Base-by-base conservation (phyloP, 495 filamentous ascomycete species). In the Staphylotrichum longicolle region DNA sequence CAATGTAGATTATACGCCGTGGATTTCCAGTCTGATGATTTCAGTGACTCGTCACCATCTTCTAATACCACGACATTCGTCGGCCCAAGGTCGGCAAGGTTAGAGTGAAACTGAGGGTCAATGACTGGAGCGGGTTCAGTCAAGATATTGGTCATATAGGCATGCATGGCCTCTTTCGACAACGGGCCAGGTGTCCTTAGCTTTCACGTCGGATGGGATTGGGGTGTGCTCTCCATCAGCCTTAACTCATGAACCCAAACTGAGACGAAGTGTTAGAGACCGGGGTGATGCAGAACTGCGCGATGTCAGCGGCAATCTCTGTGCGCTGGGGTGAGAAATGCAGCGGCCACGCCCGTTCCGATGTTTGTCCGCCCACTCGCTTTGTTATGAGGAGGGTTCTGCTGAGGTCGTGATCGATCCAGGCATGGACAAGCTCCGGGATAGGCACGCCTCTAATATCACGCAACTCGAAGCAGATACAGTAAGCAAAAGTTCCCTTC, bases 21-120 rank as follows among this genome's bases (percentile, higher is more conserved):
- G 11, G 41, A 55, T 55, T 55, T 40, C 53, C 53, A 55, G 37
- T 55, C 53, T n/a, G 20, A 55, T 42, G 39, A 55, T 55, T 5
- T 40, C 53, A 0, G 53, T 33, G 20, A 55, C n/a, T n/a, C 9
- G 11, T 27, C 20, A 34, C 53, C 53, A 15, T 55, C 53, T 9
- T 44, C 53, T 1, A 40, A 55, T 6, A 55, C 53, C 20, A 55
- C 44, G 40, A 55, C 34, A 7, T 55, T 55, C 6, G 53, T 55
- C 8, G 53, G 53, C 20, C 53, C 53, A 11, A 55, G 53, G 53
- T 55, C 53, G 53, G 53, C 53, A 44, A 44, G 53, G 7, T 55
- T 44, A 32, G 33, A 55, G 40, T 44, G 53, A 34, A 55, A 55
- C 20, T 33, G 8, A 34, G 39, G 20, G 9, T 44, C 53, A 33